Evolutionary conservation across 2,329 filamentous ascomycete species (phyloP).

Genomic region (Eurotiales sp.): DNA sequence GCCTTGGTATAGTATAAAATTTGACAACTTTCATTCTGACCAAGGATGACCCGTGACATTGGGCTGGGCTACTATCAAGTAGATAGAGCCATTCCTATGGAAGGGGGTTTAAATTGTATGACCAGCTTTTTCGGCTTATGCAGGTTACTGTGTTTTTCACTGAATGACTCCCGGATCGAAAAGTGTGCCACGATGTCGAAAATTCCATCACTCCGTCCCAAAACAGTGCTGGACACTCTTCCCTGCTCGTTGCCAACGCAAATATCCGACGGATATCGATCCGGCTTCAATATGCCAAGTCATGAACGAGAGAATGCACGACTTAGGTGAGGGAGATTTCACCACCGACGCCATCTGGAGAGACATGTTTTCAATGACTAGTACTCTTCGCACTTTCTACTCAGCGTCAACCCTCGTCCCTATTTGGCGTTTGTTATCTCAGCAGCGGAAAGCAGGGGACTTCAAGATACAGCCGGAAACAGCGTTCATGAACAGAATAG

Average conservation of each 20-base stretch:
- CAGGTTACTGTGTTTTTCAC: no score
- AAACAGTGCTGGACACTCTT: constrained; percentile 17
- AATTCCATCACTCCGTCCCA: no score
- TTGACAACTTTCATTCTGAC: no score
- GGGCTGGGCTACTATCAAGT: no score
- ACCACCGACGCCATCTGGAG: constrained; percentile 22
- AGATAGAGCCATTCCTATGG: no score
- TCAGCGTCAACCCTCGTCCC: constrained; percentile 16
- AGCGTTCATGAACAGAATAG: constrained; percentile 11
- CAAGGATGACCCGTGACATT: no score
- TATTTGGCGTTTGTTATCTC: constrained; percentile 18
- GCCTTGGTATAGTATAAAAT: no score
- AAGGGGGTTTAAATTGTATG: no score
- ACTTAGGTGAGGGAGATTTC: constrained; percentile 14
- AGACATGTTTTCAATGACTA: constrained; percentile 24
- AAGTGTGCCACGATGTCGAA: background rate
- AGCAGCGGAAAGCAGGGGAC: constrained; percentile 5
- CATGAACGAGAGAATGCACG: constrained; percentile 3
- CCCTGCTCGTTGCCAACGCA: constrained; percentile 19
- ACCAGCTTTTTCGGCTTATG: no score
- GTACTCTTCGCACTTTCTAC: constrained; percentile 23
- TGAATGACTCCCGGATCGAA: no score
- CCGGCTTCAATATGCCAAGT: constrained; percentile 6
- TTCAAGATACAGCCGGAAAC: constrained; percentile 15
- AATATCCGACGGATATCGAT: constrained; percentile 18